These are phyloP conservation scores for Nannochloris sp. DNA, from an alignment of 139 green algal species.

Conservation along the genomic window DNA sequence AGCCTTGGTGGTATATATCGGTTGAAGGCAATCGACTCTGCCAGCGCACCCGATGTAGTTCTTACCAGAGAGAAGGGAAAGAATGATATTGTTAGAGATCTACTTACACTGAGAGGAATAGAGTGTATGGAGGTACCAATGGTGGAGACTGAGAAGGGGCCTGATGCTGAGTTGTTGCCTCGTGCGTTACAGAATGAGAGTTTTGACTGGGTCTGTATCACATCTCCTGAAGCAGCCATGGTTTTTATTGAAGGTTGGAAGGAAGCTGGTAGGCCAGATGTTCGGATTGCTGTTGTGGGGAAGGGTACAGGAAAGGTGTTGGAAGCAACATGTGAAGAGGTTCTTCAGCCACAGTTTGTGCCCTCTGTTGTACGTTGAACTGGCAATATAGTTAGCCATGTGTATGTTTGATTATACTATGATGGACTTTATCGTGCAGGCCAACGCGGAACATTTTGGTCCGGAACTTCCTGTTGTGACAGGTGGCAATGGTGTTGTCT, in stretches of 20 bases:
- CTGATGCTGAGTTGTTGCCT: slow-evolving; percentile 50
- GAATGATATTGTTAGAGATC: slow-evolving; percentile 61
- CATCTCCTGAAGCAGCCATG: slow-evolving; percentile 70
- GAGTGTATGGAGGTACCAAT: slow-evolving; percentile 67
- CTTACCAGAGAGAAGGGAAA: slow-evolving; percentile 79
- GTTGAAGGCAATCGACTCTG: background rate
- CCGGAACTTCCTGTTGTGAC: slow-evolving; percentile 57
- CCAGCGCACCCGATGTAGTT: slow-evolving; percentile 41
- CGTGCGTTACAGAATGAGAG: slow-evolving; percentile 11
- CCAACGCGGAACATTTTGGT: slow-evolving; percentile 60
- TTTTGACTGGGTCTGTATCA: slow-evolving; percentile 76
- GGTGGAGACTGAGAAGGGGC: slow-evolving; percentile 59
- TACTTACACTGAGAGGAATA: slow-evolving; percentile 36
- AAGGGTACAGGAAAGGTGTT: slow-evolving; percentile 59
- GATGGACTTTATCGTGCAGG: slow-evolving; percentile 23
- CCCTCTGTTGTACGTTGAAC: slow-evolving; percentile 14
- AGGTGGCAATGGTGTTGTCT: slow-evolving; percentile 42
- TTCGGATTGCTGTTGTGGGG: slow-evolving; percentile 64
- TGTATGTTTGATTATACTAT: too few species aligned
- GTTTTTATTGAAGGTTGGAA: slow-evolving; percentile 79
- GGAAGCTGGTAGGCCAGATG: slow-evolving; percentile 45
- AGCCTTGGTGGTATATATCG: too few species aligned
- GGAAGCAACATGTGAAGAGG: slow-evolving; percentile 13
- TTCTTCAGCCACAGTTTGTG: slow-evolving; percentile 14
- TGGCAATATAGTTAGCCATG: background rate